Conservation (phyloP, 371 early-diverging fungal species). For the Mucor indicus region DNA sequence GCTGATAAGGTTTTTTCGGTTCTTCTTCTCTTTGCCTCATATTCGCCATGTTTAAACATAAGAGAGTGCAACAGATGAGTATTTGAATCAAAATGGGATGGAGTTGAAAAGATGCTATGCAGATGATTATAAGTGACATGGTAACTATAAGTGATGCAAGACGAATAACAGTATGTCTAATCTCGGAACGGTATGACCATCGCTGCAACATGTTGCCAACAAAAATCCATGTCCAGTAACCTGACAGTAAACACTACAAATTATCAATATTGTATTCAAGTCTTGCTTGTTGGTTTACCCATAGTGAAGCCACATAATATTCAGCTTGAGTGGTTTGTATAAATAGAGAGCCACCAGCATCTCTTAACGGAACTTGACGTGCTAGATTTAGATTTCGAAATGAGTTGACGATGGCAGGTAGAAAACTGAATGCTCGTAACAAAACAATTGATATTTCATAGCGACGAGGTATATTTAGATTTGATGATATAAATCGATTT, state of each 20-base stretch:
- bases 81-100: slow-evolving; percentile 52
- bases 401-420: slow-evolving; percentile 48
- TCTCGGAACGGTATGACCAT: slow-evolving; percentile 61
- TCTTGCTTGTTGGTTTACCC: too few species aligned
- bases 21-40: too few species aligned
- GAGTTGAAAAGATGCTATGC: slow-evolving; percentile 51
- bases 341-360: slow-evolving; percentile 47
- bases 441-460: slow-evolving; percentile 16
- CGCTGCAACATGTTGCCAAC: slow-evolving; percentile 57
- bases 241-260: slow-evolving; percentile 9
- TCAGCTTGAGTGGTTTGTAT: slow-evolving; percentile 53
- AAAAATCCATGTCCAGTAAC: slow-evolving; percentile 47
- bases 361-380: slow-evolving; percentile 36
- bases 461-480: slow-evolving; percentile 21
- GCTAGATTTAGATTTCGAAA: slow-evolving; percentile 40
- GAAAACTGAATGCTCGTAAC: slow-evolving; percentile 26
- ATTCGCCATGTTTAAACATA: slow-evolving; percentile 48
- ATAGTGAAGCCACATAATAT: slow-evolving; percentile 55
- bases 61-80: slow-evolving; percentile 41
- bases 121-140: slow-evolving; percentile 55
- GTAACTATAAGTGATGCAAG: slow-evolving; percentile 50
- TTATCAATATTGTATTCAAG: too few species aligned
- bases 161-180: slow-evolving; percentile 55
- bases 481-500: slow-evolving; percentile 15
- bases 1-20: slow-evolving; percentile 35